Percentiles rank a stretch among this genome's conserved stretches.
These are phyloP conservation scores for Suillus lakei DNA, from an alignment of 768 basidiomycete genomes.

Conservation along the genomic window DNA sequence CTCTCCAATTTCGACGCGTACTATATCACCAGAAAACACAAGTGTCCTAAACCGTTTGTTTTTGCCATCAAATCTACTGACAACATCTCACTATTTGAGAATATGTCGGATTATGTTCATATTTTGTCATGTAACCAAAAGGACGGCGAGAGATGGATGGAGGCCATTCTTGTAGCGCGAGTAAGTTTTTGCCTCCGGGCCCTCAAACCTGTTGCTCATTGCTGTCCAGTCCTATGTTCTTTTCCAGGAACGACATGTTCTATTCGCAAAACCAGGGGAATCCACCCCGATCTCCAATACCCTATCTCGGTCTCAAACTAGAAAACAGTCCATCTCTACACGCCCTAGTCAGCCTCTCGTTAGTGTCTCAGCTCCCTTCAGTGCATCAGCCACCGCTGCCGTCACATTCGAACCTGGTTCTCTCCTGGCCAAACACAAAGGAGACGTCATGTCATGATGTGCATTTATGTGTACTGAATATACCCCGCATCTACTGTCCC, in stretches of 20 bases:
- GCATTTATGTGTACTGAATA: slow-evolving; percentile 7
- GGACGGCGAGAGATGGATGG: slow-evolving; percentile 80
- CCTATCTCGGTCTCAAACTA: slow-evolving; percentile 42
- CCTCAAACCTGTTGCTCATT: slow-evolving; percentile 16
- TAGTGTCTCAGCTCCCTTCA: slow-evolving; percentile 46
- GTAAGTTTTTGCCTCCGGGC: slow-evolving; percentile 47
- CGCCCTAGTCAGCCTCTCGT: slow-evolving; percentile 54
- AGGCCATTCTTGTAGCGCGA: slow-evolving; percentile 79
- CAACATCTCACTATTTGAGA: slow-evolving; percentile 85
- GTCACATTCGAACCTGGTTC: slow-evolving; percentile 78
- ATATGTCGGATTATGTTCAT: slow-evolving; percentile 86
- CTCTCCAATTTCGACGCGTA: slow-evolving; percentile 91
- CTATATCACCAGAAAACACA: slow-evolving; percentile 72
- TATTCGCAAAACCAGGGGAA: slow-evolving; percentile 40
- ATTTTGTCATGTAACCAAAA: slow-evolving; percentile 78
- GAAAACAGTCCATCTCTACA: slow-evolving; percentile 38
- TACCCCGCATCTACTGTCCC: background rate
- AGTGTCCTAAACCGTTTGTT: slow-evolving; percentile 82
- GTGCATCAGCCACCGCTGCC: slow-evolving; percentile 33
- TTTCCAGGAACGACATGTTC: slow-evolving; percentile 75
- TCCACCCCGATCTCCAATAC: slow-evolving; percentile 32
- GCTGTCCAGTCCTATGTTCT: slow-evolving; percentile 75
- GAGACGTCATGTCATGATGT: slow-evolving; percentile 18
- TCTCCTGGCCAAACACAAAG: slow-evolving; percentile 61
- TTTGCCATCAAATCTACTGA: slow-evolving; percentile 92